Evolutionary conservation across 2,329 filamentous ascomycete genomes (phyloP).

Genomic region (Colletotrichum shisoi): DNA sequence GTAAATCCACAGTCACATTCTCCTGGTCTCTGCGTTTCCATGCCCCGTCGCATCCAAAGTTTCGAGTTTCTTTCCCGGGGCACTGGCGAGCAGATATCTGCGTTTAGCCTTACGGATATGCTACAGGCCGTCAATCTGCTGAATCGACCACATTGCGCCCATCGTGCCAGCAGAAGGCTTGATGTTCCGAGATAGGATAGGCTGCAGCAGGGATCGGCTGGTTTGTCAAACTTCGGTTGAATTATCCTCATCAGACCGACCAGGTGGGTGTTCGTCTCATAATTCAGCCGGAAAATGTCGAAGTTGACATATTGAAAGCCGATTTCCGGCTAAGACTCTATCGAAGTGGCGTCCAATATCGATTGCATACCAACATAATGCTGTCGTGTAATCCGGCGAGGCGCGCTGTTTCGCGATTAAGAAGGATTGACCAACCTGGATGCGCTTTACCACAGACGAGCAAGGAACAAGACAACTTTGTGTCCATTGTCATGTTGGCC

Average conservation of each 20-base stretch:
- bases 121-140: not conserved
- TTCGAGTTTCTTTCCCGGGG: constrained; percentile 5
- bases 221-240: too few species aligned
- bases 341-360: not conserved
- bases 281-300: too few species aligned
- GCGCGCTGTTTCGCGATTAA: not conserved
- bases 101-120: not conserved
- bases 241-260: not conserved
- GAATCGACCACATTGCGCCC: not conserved
- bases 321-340: not conserved
- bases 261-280: constrained; percentile 1
- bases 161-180: too few species aligned
- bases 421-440: not conserved
- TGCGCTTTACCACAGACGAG: not conserved
- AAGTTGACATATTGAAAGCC: not conserved
- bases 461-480: not conserved
- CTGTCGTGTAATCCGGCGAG: not conserved
- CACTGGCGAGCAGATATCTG: constrained; percentile 6
- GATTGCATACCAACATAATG: not conserved
- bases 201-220: too few species aligned
- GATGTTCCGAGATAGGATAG: too few species aligned
- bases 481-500: not conserved
- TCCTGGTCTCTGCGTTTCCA: not conserved
- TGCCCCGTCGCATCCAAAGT: constrained; percentile 10
- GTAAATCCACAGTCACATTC: constrained; percentile 19